Conservation (phyloP, 805 yeast genomes). For the Yamadazyma insecticola region DNA sequence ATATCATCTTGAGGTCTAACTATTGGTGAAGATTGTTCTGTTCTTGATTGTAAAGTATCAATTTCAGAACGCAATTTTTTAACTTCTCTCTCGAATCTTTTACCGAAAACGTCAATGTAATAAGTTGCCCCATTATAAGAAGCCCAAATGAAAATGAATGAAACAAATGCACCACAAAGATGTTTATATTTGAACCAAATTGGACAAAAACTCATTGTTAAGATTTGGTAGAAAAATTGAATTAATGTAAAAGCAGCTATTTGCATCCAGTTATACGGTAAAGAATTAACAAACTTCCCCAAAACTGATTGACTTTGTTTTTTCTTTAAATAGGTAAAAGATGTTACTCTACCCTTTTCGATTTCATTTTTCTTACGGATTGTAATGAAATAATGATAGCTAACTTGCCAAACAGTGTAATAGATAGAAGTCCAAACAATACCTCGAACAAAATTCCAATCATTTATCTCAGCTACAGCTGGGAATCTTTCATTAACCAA, state of each 20-base stretch:
- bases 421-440: constrained; percentile 74
- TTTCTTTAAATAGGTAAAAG: constrained; percentile 78
- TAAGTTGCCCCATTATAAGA: constrained; percentile 93
- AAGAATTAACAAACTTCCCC: constrained; percentile 73
- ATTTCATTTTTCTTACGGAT: constrained; percentile 74
- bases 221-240: constrained; percentile 81
- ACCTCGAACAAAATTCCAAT: constrained; percentile 70
- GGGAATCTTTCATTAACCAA: constrained; percentile 64
- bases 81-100: constrained; percentile 83
- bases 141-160: constrained; percentile 72
- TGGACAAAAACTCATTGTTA: constrained; percentile 86
- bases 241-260: constrained; percentile 78
- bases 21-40: constrained; percentile 14
- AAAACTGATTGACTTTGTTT: constrained; percentile 59
- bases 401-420: constrained; percentile 85
- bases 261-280: constrained; percentile 83
- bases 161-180: constrained; percentile 64
- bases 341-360: constrained; percentile 79
- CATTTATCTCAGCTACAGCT: constrained; percentile 61
- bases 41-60: constrained; percentile 48
- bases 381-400: constrained; percentile 90
- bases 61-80: constrained; percentile 65
- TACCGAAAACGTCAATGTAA: constrained; percentile 88
- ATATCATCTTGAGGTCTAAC: constrained; percentile 11
- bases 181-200: constrained; percentile 72